These are phyloP conservation scores for Russula griseocarnosa DNA, from an alignment of 768 basidiomycete species.

Conservation along the genomic window DNA sequence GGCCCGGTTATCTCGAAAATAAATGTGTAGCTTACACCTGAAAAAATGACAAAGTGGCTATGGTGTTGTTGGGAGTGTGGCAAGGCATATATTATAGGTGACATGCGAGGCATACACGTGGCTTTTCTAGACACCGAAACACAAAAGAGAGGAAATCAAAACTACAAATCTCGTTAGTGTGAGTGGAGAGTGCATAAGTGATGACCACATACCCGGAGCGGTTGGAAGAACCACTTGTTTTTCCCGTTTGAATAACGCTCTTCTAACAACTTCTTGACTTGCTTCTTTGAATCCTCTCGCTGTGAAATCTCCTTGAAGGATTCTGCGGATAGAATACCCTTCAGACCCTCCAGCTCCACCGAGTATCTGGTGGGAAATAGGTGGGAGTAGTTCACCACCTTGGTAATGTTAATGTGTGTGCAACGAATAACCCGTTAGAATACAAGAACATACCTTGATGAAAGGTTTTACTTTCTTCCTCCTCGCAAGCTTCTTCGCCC, in stretches of 20 bases:
- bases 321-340: constrained; percentile 76
- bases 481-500: constrained; percentile 87
- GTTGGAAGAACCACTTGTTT: constrained; percentile 97
- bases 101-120: constrained; percentile 40
- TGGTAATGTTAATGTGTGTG: not conserved
- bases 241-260: constrained; percentile 90
- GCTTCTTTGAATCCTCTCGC: constrained; percentile 93
- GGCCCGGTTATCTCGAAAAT: constrained; percentile 11
- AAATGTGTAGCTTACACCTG: not conserved
- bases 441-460: constrained; percentile 73
- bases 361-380: constrained; percentile 78
- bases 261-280: constrained; percentile 93
- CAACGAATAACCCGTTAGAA: not conserved
- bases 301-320: constrained; percentile 98
- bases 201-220: constrained; percentile 61
- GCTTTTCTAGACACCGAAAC: constrained; percentile 34
- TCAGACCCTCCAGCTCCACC: constrained; percentile 91
- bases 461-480: constrained; percentile 99
- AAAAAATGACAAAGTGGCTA: not conserved
- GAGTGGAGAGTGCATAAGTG: not conserved
- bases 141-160: constrained; percentile 34
- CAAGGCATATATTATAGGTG: constrained; percentile 32
- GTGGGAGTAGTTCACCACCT: constrained; percentile 90
- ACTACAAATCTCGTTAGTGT: constrained; percentile 29
- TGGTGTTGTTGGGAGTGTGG: constrained; percentile 1